Conservation (phyloP, 345 rosid species). For the Eucalyptus tenuipes region DNA sequence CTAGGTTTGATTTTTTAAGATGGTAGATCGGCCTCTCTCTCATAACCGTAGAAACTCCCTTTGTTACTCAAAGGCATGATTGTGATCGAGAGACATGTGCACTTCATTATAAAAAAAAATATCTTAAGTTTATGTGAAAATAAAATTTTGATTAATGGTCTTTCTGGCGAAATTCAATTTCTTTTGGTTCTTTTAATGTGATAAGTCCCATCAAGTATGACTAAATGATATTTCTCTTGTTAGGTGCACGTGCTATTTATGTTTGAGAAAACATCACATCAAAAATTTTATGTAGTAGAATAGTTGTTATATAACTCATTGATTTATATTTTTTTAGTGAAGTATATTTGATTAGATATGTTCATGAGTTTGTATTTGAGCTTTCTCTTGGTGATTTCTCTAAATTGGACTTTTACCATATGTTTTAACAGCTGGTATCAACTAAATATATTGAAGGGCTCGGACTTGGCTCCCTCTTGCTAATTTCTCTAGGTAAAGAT, state of each 20-base stretch:
- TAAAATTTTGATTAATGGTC: neutral
- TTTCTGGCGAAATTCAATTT: neutral
- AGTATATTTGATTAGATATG: fast-evolving
- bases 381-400: neutral
- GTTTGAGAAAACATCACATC: neutral
- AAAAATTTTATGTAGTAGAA: too few species aligned
- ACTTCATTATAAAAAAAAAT: neutral
- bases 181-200: neutral
- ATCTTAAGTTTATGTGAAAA: neutral
- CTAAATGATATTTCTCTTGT: neutral
- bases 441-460: neutral
- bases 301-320: fast-evolving
- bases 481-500: neutral
- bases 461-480: neutral
- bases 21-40: neutral
- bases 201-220: neutral
- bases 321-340: neutral
- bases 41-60: neutral
- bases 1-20: neutral
- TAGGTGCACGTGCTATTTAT: neutral
- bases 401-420: fast-evolving
- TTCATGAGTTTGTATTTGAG: fast-evolving
- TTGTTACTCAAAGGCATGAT: neutral
- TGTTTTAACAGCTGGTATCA: fast-evolving
- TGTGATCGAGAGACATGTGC: neutral